A percentile compares a stretch with the other conserved stretches of the same genome.
Conservation (phyloP, 306 rosid species). For the Lathyrus aphaca region DNA sequence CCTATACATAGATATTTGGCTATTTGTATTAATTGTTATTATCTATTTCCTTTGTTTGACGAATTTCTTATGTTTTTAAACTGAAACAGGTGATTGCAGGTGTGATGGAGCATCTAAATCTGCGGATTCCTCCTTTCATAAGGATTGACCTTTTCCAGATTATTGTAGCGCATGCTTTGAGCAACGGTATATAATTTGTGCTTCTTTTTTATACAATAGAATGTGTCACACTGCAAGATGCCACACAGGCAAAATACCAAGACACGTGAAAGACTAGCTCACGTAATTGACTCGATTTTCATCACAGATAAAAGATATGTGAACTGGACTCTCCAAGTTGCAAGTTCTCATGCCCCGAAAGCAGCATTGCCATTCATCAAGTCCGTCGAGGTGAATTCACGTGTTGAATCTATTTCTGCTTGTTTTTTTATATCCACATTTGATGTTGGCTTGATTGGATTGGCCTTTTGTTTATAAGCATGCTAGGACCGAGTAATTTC, state of each 20-base stretch:
- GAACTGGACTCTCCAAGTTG: slow-evolving; percentile 90
- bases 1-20: background rate
- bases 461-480: too few relatives aligned
- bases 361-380: slow-evolving; percentile 80
- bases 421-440: slow-evolving; percentile 15
- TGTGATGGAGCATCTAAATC: slow-evolving; percentile 70
- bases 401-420: slow-evolving; percentile 36
- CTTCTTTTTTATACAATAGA: too few relatives aligned
- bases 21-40: background rate
- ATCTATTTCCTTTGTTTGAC: background rate
- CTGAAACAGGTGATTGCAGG: slow-evolving; percentile 82
- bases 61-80: slow-evolving; percentile 28
- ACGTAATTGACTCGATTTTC: slow-evolving; percentile 41
- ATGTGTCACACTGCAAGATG: background rate
- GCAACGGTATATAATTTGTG: slow-evolving; percentile 47
- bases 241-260: slow-evolving; percentile 21
- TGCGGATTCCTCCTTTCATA: slow-evolving; percentile 86
- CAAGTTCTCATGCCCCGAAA: slow-evolving; percentile 77
- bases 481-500: too few relatives aligned
- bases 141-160: slow-evolving; percentile 92
- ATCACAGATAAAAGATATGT: slow-evolving; percentile 78
- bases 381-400: slow-evolving; percentile 81
- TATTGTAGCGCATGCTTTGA: slow-evolving; percentile 71
- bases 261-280: slow-evolving; percentile 27
- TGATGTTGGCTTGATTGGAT: background rate